Evolutionary conservation across 495 filamentous ascomycete genomes (phyloP).

Genomic region (Bacidia gigantensis): DNA sequence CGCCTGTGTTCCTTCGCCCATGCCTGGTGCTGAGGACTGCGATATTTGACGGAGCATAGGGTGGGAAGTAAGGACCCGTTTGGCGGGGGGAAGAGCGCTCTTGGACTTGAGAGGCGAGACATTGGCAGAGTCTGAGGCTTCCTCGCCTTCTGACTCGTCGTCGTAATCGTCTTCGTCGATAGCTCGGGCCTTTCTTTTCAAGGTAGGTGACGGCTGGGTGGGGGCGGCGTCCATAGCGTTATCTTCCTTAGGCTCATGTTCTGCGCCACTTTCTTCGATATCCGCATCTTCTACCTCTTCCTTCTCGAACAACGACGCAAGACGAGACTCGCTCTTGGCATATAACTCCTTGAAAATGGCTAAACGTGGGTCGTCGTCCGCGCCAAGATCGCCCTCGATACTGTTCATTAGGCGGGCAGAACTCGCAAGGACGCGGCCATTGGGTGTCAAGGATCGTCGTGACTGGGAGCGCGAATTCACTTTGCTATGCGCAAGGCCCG

Average conservation of each 20-base stretch:
- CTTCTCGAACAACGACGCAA: slow-evolving; percentile 44
- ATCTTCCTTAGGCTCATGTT: slow-evolving; percentile 18
- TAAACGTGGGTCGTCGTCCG: slow-evolving; percentile 52
- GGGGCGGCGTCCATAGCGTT: slow-evolving; percentile 17
- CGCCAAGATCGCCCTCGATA: slow-evolving; percentile 35
- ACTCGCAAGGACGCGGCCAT: slow-evolving; percentile 36
- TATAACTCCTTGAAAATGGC: slow-evolving; percentile 48
- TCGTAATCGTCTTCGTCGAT: slow-evolving; percentile 79
- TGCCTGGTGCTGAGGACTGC: slow-evolving; percentile 14
- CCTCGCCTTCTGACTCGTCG: slow-evolving; percentile 55
- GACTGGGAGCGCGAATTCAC: slow-evolving; percentile 31
- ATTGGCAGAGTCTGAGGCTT: slow-evolving; percentile 37
- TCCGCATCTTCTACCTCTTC: slow-evolving; percentile 26
- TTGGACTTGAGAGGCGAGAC: slow-evolving; percentile 50
- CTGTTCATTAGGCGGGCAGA: slow-evolving; percentile 32
- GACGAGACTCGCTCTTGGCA: slow-evolving; percentile 43
- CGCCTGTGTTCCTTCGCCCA: slow-evolving; percentile 31
- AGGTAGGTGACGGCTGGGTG: slow-evolving; percentile 24
- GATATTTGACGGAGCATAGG: slow-evolving; percentile 15
- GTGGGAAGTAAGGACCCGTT: slow-evolving; percentile 26
- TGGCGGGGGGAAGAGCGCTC: slow-evolving; percentile 29
- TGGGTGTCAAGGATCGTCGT: slow-evolving; percentile 35
- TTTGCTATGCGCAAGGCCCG: slow-evolving; percentile 22
- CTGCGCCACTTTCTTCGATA: slow-evolving; percentile 23
- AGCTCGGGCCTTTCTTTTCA: slow-evolving; percentile 50